Base-by-base conservation (phyloP, 306 rosid species). In the Cicer bijugum region DNA sequence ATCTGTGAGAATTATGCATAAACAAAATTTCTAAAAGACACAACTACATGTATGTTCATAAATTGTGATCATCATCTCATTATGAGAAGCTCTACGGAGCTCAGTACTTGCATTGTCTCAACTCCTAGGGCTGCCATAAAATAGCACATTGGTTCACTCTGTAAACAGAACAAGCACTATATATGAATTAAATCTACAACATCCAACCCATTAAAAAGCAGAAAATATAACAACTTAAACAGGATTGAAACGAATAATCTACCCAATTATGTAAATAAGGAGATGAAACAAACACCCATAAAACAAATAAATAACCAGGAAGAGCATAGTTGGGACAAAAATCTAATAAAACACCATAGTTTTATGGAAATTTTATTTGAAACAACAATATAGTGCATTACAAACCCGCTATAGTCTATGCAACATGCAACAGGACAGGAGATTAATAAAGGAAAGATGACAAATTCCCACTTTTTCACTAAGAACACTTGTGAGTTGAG, bases 281-380 rank as follows among this genome's bases (percentile, higher is more conserved):
- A 11, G 58, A 71, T 51, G 2, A 66, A 75, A 75, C 67, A 68
- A 75, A 75, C 67, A 68, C 38, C 28, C 6, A 40, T 46, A 39
- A 46, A 73, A 56, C 47, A 38, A 19, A 10, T 48, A 50, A 20
- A 56, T 42, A 40, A 60, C 20, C 75, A 58, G 55, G 15, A 75
- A 60, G 53, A 6, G 67, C 15, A 42, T 28, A 28, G 11, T 40
- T 40, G 68, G 5, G 20, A 51, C 9, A 50, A 42, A 19, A 28
- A 17, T 7, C 1, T 12, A 9, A 39, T 1, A 15, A 6, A 40
- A 35, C 43, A 53, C 72, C 71, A 72, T 53, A 46, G 52, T 71
- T 7, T 14, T 48, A 67, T 12, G 52, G 60, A 84, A 80, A n/a
- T 53, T 80, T 81, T 80, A 80, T 80, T 83, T 8, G 58, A 76